phyloP scores from a whole-genome alignment of 306 rosid species.

The Datisca glomerata region DNA sequence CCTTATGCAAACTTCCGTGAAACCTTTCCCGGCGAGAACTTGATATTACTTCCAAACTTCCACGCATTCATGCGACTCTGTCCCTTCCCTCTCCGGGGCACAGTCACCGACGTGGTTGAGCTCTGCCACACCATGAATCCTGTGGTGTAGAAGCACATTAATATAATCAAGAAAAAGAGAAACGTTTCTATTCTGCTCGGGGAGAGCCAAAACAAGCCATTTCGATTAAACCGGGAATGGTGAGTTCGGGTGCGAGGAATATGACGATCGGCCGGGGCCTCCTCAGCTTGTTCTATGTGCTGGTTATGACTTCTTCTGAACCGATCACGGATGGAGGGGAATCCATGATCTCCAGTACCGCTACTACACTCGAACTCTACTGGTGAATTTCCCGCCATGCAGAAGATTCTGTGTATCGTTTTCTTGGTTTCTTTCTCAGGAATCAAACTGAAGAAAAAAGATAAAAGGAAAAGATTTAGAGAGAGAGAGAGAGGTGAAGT shows the following conservation, averaged over 20 bases:
- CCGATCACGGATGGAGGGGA: background rate
- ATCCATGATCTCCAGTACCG: background rate
- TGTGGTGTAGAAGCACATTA: constrained; percentile 48
- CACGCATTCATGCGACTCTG: constrained; percentile 25
- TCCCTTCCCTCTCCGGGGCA: constrained; percentile 34
- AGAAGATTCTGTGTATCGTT: too few relatives aligned
- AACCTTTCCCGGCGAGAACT: constrained; percentile 56
- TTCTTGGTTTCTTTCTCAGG: too few relatives aligned
- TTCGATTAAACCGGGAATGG: constrained; percentile 49
- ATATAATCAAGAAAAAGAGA: constrained; percentile 40
- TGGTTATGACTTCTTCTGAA: background rate
- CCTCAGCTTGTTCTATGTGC: background rate
- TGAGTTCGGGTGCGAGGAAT: background rate
- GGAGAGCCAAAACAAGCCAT: constrained; percentile 41
- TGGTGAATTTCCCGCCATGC: too few relatives aligned
- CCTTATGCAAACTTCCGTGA: constrained; percentile 35
- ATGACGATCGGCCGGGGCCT: background rate
- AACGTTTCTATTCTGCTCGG: constrained; percentile 47
- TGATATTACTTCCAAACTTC: constrained; percentile 57
- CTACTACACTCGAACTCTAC: too few relatives aligned
- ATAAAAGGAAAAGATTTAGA: too few relatives aligned
- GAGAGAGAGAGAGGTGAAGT: too few relatives aligned
- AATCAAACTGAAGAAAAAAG: too few relatives aligned
- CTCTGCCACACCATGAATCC: constrained; percentile 84
- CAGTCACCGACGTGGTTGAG: constrained; percentile 55